Base-by-base conservation (phyloP, 2,329 filamentous ascomycete genomes). In the Sarocladium brachiariae region DNA sequence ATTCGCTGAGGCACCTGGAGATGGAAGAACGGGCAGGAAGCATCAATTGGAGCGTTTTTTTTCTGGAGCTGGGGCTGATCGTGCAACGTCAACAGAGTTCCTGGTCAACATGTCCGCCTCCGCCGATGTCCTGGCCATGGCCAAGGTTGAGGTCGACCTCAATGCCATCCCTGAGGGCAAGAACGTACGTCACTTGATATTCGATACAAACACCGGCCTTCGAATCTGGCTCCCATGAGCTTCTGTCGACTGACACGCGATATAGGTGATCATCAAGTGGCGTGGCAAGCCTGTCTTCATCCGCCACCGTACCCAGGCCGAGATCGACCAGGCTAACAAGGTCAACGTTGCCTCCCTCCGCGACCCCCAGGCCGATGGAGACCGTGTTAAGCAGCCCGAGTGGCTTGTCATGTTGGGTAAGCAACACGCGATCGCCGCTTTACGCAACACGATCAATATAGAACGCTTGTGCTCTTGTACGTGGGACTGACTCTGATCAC, bases 221-320 rank as follows among this genome's bases (percentile, higher is more conserved):
- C 30, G 14, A 33, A 8, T 9, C 30, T 8, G 14, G 14, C 14
- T 8, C 30, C 30, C 9, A 33, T 9, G 30, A 8, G 8, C 30
- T 33, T 8, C 30, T 9, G 30, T 37, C 16, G 34, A 37, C 27
- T 48, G 30, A 46, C 30, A 16, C 38, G 18, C 16, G n/a, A 14
- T 18, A 16, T 64, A 91, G 87, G 86, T 99, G 70, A 95, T 99
- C 72, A 95, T 99, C 81, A 99, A 99, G 80, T 99, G 93, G 93
- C 88, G 93, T 80, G 93, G 93, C 71, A 99, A 99, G 87, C 93
- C 93, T 71, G 90, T 99, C 71, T 99, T 99, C 80, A 90, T 99
- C 83, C 91, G 93, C 72, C 93, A 99, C 86, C 89, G 93, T 68
- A 99, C 93, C 63, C 74, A 83, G 64, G 78, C 80, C 65, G 93